Conservation (phyloP, 805 yeast genomes). For the Millerozyma miso region DNA sequence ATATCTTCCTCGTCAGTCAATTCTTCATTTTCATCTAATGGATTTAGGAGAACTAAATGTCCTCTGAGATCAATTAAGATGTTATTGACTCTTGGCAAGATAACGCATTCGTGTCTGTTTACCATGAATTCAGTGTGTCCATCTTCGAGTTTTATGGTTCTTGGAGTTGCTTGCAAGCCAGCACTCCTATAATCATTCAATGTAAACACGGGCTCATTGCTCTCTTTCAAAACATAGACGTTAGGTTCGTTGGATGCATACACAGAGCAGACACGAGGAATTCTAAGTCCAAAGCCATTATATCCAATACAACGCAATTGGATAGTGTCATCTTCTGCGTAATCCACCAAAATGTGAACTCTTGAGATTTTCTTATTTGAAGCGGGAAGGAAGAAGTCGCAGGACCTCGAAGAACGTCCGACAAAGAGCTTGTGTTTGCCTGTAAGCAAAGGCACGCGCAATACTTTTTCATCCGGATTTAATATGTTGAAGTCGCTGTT, state of each 20-base stretch:
- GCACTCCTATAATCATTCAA: slow-evolving; percentile 8
- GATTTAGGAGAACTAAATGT: slow-evolving; percentile 51
- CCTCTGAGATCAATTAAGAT: slow-evolving; percentile 69
- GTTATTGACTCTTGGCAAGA: slow-evolving; percentile 59
- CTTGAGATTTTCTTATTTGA: slow-evolving; percentile 61
- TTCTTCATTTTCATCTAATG: slow-evolving; percentile 40
- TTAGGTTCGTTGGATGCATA: slow-evolving; percentile 17
- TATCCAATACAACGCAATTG: slow-evolving; percentile 70
- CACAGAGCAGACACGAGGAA: slow-evolving; percentile 48
- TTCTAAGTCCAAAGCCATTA: slow-evolving; percentile 69
- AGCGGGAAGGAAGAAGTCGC: slow-evolving; percentile 47
- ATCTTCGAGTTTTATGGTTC: slow-evolving; percentile 39
- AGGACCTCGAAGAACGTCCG: slow-evolving; percentile 66
- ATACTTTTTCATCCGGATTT: slow-evolving; percentile 27
- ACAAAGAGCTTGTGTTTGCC: slow-evolving; percentile 39
- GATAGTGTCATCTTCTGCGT: slow-evolving; percentile 35
- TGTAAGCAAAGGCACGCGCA: slow-evolving; percentile 38
- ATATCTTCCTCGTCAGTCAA: slow-evolving; percentile 42
- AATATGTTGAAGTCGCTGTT: slow-evolving; percentile 33
- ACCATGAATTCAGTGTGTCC: slow-evolving; percentile 53
- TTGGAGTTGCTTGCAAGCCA: slow-evolving; percentile 13
- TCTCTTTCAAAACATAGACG: slow-evolving; percentile 21
- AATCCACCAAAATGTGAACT: slow-evolving; percentile 53
- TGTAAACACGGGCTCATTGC: slow-evolving; percentile 17
- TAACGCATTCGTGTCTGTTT: slow-evolving; percentile 57